Percentiles rank a stretch among this genome's conserved stretches.
phyloP scores from a whole-genome alignment of 768 basidiomycete genomes.

The Coprinopsis marcescibilis region DNA sequence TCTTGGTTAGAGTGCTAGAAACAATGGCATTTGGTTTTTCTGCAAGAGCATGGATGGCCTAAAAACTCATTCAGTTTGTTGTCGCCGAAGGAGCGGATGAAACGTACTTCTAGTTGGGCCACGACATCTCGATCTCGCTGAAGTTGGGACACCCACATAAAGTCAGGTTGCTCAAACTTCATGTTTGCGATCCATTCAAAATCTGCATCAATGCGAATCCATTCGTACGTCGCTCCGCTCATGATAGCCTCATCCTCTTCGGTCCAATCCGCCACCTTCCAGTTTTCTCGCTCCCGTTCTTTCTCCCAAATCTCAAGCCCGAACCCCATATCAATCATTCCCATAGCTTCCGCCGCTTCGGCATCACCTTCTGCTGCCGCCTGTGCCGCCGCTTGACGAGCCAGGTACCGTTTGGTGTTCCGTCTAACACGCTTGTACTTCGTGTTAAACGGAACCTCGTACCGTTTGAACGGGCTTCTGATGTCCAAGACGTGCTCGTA shows the following conservation, averaged over 20 bases:
- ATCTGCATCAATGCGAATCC: constrained; percentile 98
- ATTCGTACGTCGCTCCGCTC: constrained; percentile 96
- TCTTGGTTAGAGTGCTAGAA: constrained; percentile 88
- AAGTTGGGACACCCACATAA: constrained; percentile 97
- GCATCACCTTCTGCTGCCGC: constrained; percentile 89
- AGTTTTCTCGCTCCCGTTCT: constrained; percentile 84
- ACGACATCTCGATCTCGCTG: constrained; percentile 95
- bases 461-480: constrained; percentile 80
- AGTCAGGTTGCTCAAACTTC: constrained; percentile 92
- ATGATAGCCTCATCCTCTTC: constrained; percentile 93
- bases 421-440: constrained; percentile 96
- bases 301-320: constrained; percentile 96
- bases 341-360: constrained; percentile 90
- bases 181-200: constrained; percentile 98
- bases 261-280: constrained; percentile 98
- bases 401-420: constrained; percentile 93
- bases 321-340: constrained; percentile 91
- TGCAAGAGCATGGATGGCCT: constrained; percentile 89
- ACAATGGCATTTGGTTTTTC: constrained; percentile 80
- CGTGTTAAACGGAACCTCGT: constrained; percentile 97
- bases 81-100: not conserved
- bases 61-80: constrained; percentile 5
- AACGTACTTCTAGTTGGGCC: constrained; percentile 87
- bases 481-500: constrained; percentile 98
- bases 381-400: constrained; percentile 87